Conservation (phyloP, 306 rosid genomes). For the Quillaja saponaria region DNA sequence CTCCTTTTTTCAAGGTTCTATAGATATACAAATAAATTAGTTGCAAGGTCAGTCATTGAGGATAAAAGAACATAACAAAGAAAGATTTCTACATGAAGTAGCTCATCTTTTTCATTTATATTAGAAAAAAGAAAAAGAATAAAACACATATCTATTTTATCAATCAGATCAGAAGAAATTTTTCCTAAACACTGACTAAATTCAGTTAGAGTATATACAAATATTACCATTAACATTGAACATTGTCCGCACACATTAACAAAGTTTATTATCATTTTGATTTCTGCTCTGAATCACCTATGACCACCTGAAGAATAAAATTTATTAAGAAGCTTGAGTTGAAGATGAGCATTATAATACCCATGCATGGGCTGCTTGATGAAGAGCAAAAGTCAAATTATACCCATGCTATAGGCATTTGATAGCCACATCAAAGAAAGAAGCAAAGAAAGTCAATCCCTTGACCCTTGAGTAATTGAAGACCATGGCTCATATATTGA, state of each 20-base stretch:
- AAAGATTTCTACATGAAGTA: no score
- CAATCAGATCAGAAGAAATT: neutral
- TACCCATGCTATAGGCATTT: no score
- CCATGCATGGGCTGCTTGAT: neutral
- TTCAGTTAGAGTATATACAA: no score
- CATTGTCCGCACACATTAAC: no score
- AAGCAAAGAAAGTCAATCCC: neutral
- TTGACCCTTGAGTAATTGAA: neutral
- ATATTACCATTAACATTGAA: no score
- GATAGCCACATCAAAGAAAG: neutral
- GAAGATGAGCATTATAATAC: neutral
- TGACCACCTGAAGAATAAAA: neutral
- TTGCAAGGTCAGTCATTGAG: neutral
- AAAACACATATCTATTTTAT: no score
- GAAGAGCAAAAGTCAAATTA: neutral
- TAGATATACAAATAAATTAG: neutral
- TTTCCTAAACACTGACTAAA: neutral
- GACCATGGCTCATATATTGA: neutral
- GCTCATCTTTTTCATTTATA: no score
- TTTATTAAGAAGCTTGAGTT: no score
- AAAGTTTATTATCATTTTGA: no score
- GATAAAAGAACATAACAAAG: neutral
- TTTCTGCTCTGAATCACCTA: neutral
- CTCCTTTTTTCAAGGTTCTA: neutral
- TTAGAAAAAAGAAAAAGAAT: no score